Base-by-base conservation (phyloP, 75 land plant genomes). In the Selaginella tamariscina region DNA sequence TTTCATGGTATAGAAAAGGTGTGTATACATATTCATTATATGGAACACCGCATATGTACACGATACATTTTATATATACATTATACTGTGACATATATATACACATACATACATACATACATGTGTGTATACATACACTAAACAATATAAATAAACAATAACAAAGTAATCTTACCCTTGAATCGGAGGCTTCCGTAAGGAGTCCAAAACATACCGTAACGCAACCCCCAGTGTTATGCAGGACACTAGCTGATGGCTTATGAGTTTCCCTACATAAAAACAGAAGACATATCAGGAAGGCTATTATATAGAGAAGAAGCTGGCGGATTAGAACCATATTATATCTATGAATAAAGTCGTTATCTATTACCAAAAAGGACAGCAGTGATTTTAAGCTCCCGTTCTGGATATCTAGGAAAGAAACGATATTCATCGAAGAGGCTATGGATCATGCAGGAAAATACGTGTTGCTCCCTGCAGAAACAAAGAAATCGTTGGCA, bases 371-470 rank as follows among this genome's bases (percentile, higher is more conserved):
- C 98, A 82, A 89, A 94, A 20, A 94, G 91, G 62, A 83, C 81
- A 33, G 96, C 95, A 24, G 88, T 91, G 32, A 86, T 80, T 57
- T 63, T 75, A 27, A 94, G 81, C 65, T 87, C 88, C 33, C 66
- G 81, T 49, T 94, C 98, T 63, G 98, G 98, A 72, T 89, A 94
- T 73, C 80, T 87, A 30, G 90, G 83, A 60, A 89, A 85, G 75
- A 87, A 89, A 29, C 77, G 86, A 78, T 84, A 86, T 75, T 89
- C 98, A 68, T 94, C 98, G 79, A 89, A 94, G n/a, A 94, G 72
- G 72, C 88, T 82, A 2, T 74, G 76, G 55, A 94, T 81, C 82
- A 94, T 89, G 68, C 96, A 89, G 28, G 83, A 84, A 81, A 80
- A 94, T 2, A 94, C 81, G 39, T 72, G 78, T 62, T 83, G 67